These are phyloP conservation scores for Cladobotryum protrusum DNA, from an alignment of 2,329 filamentous ascomycete species.

Conservation along the genomic window DNA sequence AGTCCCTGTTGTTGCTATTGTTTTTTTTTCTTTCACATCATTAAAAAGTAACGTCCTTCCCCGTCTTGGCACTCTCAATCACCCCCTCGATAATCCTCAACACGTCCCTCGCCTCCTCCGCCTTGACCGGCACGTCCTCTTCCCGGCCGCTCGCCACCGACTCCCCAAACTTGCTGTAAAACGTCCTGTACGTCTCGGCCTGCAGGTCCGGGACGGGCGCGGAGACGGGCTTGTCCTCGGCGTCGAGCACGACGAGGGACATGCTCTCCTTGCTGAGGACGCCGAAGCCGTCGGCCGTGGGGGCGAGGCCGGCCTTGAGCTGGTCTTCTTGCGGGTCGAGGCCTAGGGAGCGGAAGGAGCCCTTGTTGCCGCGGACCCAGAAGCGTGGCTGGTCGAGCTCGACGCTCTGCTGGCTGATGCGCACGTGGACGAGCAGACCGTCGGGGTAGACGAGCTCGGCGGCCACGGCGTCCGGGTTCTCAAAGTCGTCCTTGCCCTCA, in stretches of 20 bases:
- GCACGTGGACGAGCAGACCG: constrained; percentile 61
- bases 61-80: constrained; percentile 43
- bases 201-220: constrained; percentile 51
- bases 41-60: constrained; percentile 35
- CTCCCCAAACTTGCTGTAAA: constrained; percentile 52
- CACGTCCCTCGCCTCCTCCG: constrained; percentile 47
- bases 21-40: neutral
- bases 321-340: constrained; percentile 74
- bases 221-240: constrained; percentile 44
- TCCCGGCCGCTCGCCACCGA: constrained; percentile 43
- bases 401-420: constrained; percentile 61
- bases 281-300: constrained; percentile 58
- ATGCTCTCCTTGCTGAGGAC: constrained; percentile 56
- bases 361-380: constrained; percentile 70
- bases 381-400: constrained; percentile 66
- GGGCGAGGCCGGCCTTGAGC: constrained; percentile 56
- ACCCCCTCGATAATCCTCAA: constrained; percentile 47
- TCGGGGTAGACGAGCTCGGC: constrained; percentile 60
- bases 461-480: constrained; percentile 53
- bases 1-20: neutral
- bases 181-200: constrained; percentile 61
- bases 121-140: constrained; percentile 47
- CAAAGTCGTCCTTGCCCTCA: constrained; percentile 37
- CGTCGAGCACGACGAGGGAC: constrained; percentile 49
- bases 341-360: constrained; percentile 65